Evolutionary conservation across 805 yeast species (phyloP), one percentile per base, ranked within the genome.

Genomic region (Kodamaea lidongshanica): DNA sequence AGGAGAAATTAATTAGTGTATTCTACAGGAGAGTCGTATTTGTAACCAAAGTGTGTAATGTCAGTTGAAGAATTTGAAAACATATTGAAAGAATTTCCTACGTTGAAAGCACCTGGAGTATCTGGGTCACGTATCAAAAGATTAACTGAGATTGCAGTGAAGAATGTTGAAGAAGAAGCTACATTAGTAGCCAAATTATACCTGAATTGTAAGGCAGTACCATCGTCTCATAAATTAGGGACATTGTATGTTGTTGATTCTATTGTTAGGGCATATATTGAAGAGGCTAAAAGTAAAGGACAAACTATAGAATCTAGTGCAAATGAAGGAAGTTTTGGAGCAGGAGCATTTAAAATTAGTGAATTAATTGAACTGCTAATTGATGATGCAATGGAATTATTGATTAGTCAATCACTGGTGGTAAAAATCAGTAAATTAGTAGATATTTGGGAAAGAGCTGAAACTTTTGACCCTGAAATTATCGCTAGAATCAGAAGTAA

Each of bases 61-160:
- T n/a, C n/a, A n/a, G 53, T 59, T 37, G 67, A 65, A 44, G 64
- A 69, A 41, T 72, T 73, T 45, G 74, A 69, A 40, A 40, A 56
- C 27, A 61, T 64, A 18, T 55, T 72, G 35, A 65, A 63, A 40
- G 77, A 72, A 48, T 52, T 74, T 32, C 63, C 71, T 16, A 65
- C 71, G 5, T 59, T 81, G 45, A 80, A 79, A 57, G 74, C 95
- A 10, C 89, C 89, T 9, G 97, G 98, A 38, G 92, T 89, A 31
- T 87, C 96, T 16, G 97, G 97, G 25, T 77, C 95, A 33, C 86
- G 96, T 63, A 92, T 89, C 58, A 84, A 84, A 56, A 78, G 78
- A 49, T 65, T 88, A 51, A 83, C 89, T 26, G 81, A 83, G 34
- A 54, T 83, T 39, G 94, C 95, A 34, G 66, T 79, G 38, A 72